Base-by-base conservation (phyloP, 768 basidiomycete genomes). In the Hemileccinum rubropunctum region DNA sequence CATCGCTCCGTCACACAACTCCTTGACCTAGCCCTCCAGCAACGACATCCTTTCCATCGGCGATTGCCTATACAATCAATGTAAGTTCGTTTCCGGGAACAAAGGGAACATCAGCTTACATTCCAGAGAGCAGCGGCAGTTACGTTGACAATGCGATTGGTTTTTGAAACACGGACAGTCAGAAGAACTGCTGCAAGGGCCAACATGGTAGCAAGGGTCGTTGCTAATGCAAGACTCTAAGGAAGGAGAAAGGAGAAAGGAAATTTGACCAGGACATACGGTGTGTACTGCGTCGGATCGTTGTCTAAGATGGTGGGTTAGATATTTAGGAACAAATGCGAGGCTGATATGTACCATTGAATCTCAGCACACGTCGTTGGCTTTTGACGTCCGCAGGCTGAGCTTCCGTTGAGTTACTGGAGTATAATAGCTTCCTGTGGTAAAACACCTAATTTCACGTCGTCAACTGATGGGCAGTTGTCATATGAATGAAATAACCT, bases 21-120 rank as follows among this genome's bases (percentile, higher is more conserved):
- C 45, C 47, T 51, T 3, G 60, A 56, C 36, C 52, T 64, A 7
- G 20, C 35, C 33, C 60, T 54, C 10, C 64, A 61, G 57, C 84
- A 88, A 9, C 58, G 60, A 56, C 86, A 88, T 3, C 86, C 86
- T 48, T 60, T 64, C 76, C 77, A 80, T 42, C 80, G 73, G 12
- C 78, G 77, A 18, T 50, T 48, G 58, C 86, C 86, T 86, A 51
- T 11, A 50, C 35, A 26, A 43, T 10, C 33, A 26, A 43, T 10
- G 23, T 44, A 30, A 3, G 44, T 36, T 20, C 20, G 21, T 32
- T 11, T 20, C 17, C n/a, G 12, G 40, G 20, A 44, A 38, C 2
- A 7, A 27, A 21, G 32, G 41, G 26, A 9, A 40, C 3, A 17
- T 39, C 36, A 30, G 60, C 74, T 37, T 54, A 83, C 85, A 88